Conservation (phyloP, 1,284 basidiomycete genomes). For the Ceratobasidium sp. region DNA sequence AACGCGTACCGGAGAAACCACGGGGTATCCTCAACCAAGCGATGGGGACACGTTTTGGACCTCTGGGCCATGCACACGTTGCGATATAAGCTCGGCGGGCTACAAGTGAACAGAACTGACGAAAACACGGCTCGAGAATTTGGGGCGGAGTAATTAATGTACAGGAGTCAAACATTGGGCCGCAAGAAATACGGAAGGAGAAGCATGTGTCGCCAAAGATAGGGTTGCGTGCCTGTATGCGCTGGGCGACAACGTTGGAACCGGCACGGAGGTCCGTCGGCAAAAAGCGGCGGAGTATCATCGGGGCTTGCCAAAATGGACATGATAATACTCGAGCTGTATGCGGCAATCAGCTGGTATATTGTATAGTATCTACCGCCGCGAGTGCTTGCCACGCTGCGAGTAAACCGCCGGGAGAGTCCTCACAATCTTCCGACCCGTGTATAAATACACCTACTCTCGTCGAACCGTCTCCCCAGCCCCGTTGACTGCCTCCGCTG, state of each 20-base stretch:
- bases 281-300: constrained; percentile 32
- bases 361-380: constrained; percentile 42
- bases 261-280: constrained; percentile 45
- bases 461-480: constrained; percentile 22
- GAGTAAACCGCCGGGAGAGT: constrained; percentile 27
- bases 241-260: constrained; percentile 38
- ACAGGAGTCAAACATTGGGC: constrained; percentile 2
- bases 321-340: constrained; percentile 40
- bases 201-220: constrained; percentile 11
- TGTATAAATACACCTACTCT: constrained; percentile 41
- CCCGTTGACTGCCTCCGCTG: constrained; percentile 27
- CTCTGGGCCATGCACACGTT: neutral
- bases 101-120: neutral
- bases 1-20: constrained; percentile 37
- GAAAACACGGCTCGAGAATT: neutral
- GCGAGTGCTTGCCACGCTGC: constrained; percentile 44
- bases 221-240: constrained; percentile 34
- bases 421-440: constrained; percentile 30
- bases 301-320: constrained; percentile 39
- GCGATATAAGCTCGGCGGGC: constrained; percentile 40
- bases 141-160: constrained; percentile 40
- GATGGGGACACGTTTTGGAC: constrained; percentile 7
- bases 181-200: constrained; percentile 44
- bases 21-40: constrained; percentile 30
- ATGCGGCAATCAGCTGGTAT: constrained; percentile 38